Conservation (phyloP, 1,284 basidiomycete genomes). For the Cryptococcus sp. region DNA sequence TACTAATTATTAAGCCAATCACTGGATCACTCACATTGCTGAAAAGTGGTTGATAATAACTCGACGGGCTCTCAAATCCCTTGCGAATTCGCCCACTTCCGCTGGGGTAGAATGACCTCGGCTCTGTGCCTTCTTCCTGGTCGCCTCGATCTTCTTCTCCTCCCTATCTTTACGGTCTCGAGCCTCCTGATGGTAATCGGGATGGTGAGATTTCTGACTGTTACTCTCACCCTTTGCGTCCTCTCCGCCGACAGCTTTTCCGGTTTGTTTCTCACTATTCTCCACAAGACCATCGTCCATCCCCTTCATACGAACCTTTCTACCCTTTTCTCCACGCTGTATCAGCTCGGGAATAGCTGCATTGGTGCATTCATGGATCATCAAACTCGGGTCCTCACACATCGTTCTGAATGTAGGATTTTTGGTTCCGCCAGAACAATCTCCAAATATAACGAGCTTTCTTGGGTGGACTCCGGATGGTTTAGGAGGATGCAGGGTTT, state of each 20-base stretch:
- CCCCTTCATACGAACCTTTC: conserved; percentile 28
- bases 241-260: conserved; percentile 11
- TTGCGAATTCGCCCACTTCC: conserved; percentile 77
- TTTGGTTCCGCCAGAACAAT: conserved; percentile 41
- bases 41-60: conserved; percentile 81
- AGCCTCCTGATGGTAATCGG: conserved; percentile 50
- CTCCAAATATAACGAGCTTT: conserved; percentile 48
- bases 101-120: conserved; percentile 77
- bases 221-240: conserved; percentile 13
- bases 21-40: conserved; percentile 54
- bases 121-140: conserved; percentile 56
- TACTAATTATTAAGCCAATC: background rate
- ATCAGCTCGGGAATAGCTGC: conserved; percentile 60
- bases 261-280: conserved; percentile 26
- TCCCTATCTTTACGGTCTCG: conserved; percentile 31
- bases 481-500: conserved; percentile 64
- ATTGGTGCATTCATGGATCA: conserved; percentile 77
- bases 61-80: conserved; percentile 58
- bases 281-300: conserved; percentile 41
- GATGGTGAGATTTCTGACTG: conserved; percentile 51
- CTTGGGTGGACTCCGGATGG: conserved; percentile 44
- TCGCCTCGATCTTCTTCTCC: conserved; percentile 46
- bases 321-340: conserved; percentile 37
- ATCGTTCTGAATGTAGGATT: conserved; percentile 33
- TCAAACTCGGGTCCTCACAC: conserved; percentile 35